A percentile compares a stretch with the other conserved stretches of the same genome.
These are phyloP conservation scores for Hypoxylon lienhwacheense DNA, from an alignment of 495 filamentous ascomycete genomes.

Conservation along the genomic window DNA sequence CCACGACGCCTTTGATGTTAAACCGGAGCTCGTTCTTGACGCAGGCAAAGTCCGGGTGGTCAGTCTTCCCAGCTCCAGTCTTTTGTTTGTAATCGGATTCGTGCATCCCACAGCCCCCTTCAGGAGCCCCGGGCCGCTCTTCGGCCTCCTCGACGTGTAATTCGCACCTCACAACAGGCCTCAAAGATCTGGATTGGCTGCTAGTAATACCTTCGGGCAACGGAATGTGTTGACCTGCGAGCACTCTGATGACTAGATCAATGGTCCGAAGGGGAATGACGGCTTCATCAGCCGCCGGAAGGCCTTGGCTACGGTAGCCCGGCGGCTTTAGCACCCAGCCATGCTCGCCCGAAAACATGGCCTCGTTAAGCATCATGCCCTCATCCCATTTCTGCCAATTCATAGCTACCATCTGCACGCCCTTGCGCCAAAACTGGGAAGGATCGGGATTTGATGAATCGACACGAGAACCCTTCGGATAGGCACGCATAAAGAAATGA, in stretches of 20 bases:
- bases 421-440: constrained; percentile 78
- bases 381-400: constrained; percentile 92
- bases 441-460: constrained; percentile 87
- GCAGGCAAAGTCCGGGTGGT: constrained; percentile 47
- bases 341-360: constrained; percentile 80
- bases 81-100: constrained; percentile 40
- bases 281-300: neutral
- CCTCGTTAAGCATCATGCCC: constrained; percentile 93
- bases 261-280: constrained; percentile 35
- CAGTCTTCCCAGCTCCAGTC: constrained; percentile 40
- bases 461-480: constrained; percentile 77
- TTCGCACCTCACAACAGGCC: constrained; percentile 68
- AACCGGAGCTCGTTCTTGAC: constrained; percentile 40
- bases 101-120: constrained; percentile 15
- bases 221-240: constrained; percentile 50
- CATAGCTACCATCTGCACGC: constrained; percentile 89
- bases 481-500: constrained; percentile 83
- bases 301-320: constrained; percentile 46
- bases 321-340: constrained; percentile 88
- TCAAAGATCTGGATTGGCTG: constrained; percentile 35
- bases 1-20: constrained; percentile 44
- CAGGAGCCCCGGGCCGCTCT: constrained; percentile 34
- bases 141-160: constrained; percentile 70
- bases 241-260: constrained; percentile 48
- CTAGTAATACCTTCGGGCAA: constrained; percentile 38